Evolutionary conservation across 441 rosid species (phyloP).

Genomic region (Populus hybrid): DNA sequence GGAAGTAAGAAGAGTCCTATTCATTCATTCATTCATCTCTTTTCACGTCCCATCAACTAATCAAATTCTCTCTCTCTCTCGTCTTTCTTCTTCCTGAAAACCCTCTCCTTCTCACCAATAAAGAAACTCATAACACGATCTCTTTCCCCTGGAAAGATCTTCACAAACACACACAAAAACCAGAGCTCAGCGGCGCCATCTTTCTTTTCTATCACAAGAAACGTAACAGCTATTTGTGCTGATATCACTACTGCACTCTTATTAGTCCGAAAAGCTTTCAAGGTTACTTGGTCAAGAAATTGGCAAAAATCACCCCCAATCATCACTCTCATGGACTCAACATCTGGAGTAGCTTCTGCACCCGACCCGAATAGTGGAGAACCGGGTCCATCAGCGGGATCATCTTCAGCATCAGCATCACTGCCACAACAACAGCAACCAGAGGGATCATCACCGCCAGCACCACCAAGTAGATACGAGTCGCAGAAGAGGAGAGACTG

Average conservation of each 20-base stretch:
- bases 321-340: constrained; percentile 33
- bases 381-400: constrained; percentile 23
- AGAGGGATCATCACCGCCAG: constrained; percentile 35
- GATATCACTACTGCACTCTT: neutral
- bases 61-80: neutral
- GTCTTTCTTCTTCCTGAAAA: neutral
- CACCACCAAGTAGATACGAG: constrained; percentile 78
- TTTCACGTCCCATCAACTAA: constrained; percentile 46
- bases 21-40: constrained; percentile 22
- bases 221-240: neutral
- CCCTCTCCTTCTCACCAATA: constrained; percentile 11
- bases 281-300: neutral
- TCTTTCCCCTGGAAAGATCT: constrained; percentile 34
- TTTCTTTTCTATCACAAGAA: neutral
- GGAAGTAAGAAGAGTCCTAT: neutral
- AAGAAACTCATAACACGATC: constrained; percentile 4
- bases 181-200: neutral
- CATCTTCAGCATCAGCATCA: neutral
- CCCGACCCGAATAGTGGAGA: constrained; percentile 16
- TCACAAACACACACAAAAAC: neutral
- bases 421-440: constrained; percentile 15
- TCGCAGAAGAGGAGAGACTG: constrained; percentile 94
- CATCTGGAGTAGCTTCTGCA: constrained; percentile 27
- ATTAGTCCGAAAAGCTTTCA: neutral
- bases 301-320: neutral